Evolutionary conservation across 208 protist species (phyloP).

Genomic region (Leishmania lainsoni): DNA sequence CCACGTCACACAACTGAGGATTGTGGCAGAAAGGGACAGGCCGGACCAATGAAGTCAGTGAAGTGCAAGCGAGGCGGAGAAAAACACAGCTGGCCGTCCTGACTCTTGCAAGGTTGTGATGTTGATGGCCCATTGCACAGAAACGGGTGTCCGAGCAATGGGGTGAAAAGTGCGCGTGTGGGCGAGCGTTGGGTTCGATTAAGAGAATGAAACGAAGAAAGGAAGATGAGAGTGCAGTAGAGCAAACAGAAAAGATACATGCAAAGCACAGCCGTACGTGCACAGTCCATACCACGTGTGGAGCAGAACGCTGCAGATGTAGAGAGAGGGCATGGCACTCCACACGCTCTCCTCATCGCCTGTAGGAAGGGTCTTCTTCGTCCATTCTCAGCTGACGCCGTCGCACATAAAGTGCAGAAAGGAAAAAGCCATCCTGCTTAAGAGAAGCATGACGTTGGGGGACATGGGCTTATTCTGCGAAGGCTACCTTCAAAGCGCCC

Average conservation of each 20-base stretch:
- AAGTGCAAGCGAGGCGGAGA: not conserved
- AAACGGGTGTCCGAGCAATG: not conserved
- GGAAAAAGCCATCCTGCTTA: not conserved
- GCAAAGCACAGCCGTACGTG: not conserved
- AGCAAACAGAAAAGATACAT: not conserved
- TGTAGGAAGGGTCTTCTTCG: not conserved
- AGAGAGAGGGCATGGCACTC: not conserved
- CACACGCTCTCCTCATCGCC: not conserved
- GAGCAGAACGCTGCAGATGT: not conserved
- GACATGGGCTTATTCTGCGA: not conserved
- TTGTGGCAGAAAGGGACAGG: not conserved
- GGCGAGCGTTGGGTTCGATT: not conserved
- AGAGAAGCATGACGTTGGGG: not conserved
- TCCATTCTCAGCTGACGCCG: not conserved
- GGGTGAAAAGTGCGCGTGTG: not conserved
- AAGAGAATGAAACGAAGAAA: not conserved
- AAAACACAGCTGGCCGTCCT: slow-evolving; percentile 7
- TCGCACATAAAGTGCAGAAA: not conserved
- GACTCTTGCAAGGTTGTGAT: not conserved
- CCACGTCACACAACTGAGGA: not conserved
- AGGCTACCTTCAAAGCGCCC: not conserved
- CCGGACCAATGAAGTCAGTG: slow-evolving; percentile 1
- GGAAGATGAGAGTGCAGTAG: not conserved
- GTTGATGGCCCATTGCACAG: not conserved
- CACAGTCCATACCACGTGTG: not conserved